Percentiles rank a stretch among this genome's conserved stretches.
phyloP scores from a whole-genome alignment of 768 basidiomycete genomes.

The Clavaria fumosa region DNA sequence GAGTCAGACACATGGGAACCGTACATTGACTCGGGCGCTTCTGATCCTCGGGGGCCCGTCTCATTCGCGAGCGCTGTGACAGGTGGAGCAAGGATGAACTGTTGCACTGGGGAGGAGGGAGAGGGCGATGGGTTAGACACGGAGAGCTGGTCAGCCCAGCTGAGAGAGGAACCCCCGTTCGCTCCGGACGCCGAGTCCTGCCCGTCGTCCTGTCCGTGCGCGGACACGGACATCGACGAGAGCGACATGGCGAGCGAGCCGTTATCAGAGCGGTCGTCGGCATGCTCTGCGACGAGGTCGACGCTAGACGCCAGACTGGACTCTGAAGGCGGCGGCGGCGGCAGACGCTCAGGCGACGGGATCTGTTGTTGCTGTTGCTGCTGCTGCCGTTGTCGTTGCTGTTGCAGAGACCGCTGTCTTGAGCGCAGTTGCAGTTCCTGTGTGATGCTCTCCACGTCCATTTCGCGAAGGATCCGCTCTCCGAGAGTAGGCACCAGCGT shows the following conservation, averaged over 20 bases:
- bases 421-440: conserved; percentile 25
- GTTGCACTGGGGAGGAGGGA: neutral
- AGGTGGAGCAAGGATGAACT: neutral
- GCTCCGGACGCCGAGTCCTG: too few species aligned
- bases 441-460: conserved; percentile 52
- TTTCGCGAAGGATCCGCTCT: conserved; percentile 35
- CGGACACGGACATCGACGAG: conserved; percentile 21
- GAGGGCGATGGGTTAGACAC: neutral
- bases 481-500: conserved; percentile 35
- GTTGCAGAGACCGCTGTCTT: conserved; percentile 1
- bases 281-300: conserved; percentile 20
- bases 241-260: conserved; percentile 22
- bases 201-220: conserved; percentile 7
- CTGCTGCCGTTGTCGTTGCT: neutral
- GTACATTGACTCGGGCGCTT: conserved; percentile 9
- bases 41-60: too few species aligned
- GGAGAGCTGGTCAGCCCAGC: conserved; percentile 17
- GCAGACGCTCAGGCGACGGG: neutral
- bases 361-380: too few species aligned
- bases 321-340: conserved; percentile 8
- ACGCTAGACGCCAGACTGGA: conserved; percentile 23
- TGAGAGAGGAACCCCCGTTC: conserved; percentile 23
- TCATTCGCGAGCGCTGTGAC: too few species aligned
- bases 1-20: conserved; percentile 24
- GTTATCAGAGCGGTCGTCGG: conserved; percentile 27